These are phyloP conservation scores for Penicillium pancosmium DNA, from an alignment of 495 filamentous ascomycete genomes.

Conservation along the genomic window DNA sequence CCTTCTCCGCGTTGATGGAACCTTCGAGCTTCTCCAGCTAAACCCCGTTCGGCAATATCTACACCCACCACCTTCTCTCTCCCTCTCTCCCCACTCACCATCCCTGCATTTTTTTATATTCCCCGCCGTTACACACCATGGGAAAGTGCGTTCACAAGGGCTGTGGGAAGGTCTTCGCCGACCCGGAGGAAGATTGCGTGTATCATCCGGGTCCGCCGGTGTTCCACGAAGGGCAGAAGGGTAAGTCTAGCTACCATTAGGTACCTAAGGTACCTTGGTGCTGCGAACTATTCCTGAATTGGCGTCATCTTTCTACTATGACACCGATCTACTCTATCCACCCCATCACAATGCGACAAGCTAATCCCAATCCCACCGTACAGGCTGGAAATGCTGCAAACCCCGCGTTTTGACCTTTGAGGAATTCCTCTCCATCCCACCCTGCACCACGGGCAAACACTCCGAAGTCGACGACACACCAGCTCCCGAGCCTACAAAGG, in stretches of 20 bases:
- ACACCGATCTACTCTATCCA: background rate
- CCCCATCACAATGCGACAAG: background rate
- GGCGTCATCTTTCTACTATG: background rate
- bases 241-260: slow-evolving; percentile 45
- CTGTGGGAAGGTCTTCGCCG: slow-evolving; percentile 85
- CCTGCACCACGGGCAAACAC: slow-evolving; percentile 94
- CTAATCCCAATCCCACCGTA: background rate
- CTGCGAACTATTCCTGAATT: slow-evolving; percentile 22
- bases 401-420: slow-evolving; percentile 97
- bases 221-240: slow-evolving; percentile 99
- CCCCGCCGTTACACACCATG: slow-evolving; percentile 53
- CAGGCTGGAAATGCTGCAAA: slow-evolving; percentile 99
- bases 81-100: background rate
- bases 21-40: slow-evolving; percentile 51
- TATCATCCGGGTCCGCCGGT: slow-evolving; percentile 94
- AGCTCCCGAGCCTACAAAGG: slow-evolving; percentile 51
- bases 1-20: slow-evolving; percentile 40
- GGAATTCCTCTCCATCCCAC: slow-evolving; percentile 92
- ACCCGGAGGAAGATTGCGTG: slow-evolving; percentile 80
- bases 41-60: slow-evolving; percentile 35
- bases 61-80: background rate
- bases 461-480: slow-evolving; percentile 81
- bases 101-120: background rate
- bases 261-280: slow-evolving; percentile 37
- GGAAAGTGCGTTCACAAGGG: slow-evolving; percentile 95